These are phyloP conservation scores for Saccharomyces uvarum DNA, from an alignment of 1,139 yeast genomes.

Conservation along the genomic window DNA sequence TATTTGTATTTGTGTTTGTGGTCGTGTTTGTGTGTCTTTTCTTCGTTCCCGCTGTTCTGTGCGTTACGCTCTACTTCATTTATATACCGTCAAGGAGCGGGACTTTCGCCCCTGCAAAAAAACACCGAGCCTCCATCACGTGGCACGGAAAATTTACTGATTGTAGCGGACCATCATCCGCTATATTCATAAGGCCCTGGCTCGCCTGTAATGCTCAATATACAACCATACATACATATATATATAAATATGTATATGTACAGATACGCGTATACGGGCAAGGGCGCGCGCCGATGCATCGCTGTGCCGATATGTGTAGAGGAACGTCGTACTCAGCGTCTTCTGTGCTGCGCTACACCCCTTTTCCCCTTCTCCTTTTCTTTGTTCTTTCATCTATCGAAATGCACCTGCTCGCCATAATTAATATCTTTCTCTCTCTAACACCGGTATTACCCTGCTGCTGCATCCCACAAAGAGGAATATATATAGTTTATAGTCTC, in stretches of 20 bases:
- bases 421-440: not conserved
- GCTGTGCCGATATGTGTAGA: not conserved
- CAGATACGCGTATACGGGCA: not conserved
- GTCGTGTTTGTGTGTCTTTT: not conserved
- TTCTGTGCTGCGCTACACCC: not conserved
- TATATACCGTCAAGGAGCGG: not conserved
- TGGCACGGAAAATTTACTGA: not conserved
- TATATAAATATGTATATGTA: not conserved
- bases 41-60: not conserved
- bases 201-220: not conserved
- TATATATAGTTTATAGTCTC: not conserved
- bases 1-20: not conserved
- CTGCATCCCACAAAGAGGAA: not conserved
- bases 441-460: not conserved
- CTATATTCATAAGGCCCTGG: not conserved
- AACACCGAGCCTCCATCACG: not conserved
- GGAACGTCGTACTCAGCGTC: not conserved
- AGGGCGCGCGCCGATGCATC: not conserved
- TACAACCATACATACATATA: not conserved
- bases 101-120: not conserved
- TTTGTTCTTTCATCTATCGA: not conserved
- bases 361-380: not conserved
- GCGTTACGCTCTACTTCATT: not conserved
- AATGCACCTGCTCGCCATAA: not conserved
- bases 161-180: not conserved